phyloP scores from a whole-genome alignment of 495 filamentous ascomycete species.

The Podospora pseudopauciseta region DNA sequence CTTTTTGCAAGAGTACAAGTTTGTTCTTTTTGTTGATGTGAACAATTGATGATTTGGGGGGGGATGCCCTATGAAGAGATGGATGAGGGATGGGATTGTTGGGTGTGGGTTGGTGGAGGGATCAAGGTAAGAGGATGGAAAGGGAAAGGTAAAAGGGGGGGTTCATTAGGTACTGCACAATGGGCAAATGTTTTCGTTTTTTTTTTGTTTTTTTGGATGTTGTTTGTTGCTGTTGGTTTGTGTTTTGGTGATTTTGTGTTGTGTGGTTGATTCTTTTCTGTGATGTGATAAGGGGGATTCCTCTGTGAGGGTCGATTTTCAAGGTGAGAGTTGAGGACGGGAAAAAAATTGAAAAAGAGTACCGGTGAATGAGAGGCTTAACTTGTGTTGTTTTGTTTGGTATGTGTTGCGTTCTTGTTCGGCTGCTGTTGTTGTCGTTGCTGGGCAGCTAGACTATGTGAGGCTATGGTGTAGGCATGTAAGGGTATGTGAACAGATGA shows the following conservation, averaged over 20 bases:
- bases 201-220: not conserved
- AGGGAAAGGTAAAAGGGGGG: not conserved
- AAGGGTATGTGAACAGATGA: not conserved
- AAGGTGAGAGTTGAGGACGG: not conserved
- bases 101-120: no score
- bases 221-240: not conserved
- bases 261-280: not conserved
- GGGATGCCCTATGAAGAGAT: not conserved
- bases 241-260: not conserved
- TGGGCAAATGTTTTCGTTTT: not conserved
- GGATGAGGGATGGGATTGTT: not conserved
- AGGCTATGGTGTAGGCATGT: not conserved
- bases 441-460: not conserved
- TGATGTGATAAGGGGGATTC: not conserved
- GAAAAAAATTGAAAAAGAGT: not conserved
- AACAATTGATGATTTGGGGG: not conserved
- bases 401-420: not conserved
- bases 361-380: not conserved
- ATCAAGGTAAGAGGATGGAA: not conserved
- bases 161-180: not conserved
- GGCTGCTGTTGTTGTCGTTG: not conserved
- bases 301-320: not conserved
- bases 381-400: not conserved
- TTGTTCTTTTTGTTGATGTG: not conserved
- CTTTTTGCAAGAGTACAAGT: conserved; percentile 1